Conservation (phyloP, 768 basidiomycete species). For the Fistulinella prunicolor region DNA sequence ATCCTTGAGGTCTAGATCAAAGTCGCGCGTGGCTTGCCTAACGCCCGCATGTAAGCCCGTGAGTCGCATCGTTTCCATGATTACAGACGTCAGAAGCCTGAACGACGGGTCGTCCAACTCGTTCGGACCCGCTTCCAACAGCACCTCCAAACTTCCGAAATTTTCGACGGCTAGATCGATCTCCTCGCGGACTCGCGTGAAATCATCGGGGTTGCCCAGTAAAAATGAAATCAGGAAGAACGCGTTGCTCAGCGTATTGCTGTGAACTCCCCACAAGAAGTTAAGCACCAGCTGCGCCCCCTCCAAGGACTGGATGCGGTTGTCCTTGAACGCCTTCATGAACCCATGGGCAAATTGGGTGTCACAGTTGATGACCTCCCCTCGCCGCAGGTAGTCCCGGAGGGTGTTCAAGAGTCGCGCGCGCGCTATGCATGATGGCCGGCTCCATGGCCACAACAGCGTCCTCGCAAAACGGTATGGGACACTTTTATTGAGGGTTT, state of each 20-base stretch:
- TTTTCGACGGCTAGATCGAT: conserved; percentile 34
- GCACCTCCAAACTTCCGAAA: conserved; percentile 9
- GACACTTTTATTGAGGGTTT: conserved; percentile 13
- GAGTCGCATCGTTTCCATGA: conserved; percentile 29
- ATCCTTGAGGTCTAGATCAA: conserved; percentile 12
- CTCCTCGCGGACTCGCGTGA: conserved; percentile 46
- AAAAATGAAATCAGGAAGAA: conserved; percentile 28
- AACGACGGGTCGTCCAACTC: conserved; percentile 19
- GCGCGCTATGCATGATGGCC: conserved; percentile 16
- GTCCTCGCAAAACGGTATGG: conserved; percentile 17
- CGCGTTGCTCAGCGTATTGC: conserved; percentile 19
- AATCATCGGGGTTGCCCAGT: conserved; percentile 40
- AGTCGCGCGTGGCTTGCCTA: conserved; percentile 17
- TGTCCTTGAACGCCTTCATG: conserved; percentile 16
- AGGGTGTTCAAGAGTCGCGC: conserved; percentile 9
- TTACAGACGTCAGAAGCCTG: conserved; percentile 20
- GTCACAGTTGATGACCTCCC: conserved; percentile 2
- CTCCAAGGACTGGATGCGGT: conserved; percentile 15
- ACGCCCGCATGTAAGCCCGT: conserved; percentile 14
- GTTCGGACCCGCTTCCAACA: conserved; percentile 11
- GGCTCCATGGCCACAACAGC: conserved; percentile 5
- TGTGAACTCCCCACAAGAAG: conserved; percentile 23
- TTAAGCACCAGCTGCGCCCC: conserved; percentile 18
- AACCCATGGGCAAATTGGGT: conserved; percentile 10
- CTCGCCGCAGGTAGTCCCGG: conserved; percentile 12